Base-by-base conservation (phyloP, 202 grass and related monocot species). In the Elaeis oleifera region DNA sequence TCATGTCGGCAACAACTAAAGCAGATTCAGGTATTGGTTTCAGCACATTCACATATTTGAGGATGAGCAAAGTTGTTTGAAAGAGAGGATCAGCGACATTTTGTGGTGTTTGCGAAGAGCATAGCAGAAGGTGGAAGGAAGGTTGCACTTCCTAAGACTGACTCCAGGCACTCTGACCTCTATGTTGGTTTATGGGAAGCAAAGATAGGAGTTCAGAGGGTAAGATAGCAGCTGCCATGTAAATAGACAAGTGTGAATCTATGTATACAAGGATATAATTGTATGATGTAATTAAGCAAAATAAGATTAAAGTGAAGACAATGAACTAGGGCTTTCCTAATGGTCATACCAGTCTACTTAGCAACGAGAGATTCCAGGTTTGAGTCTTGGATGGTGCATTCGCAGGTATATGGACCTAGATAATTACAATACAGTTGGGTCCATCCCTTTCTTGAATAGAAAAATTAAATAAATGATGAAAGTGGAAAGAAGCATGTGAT, bases 1-100 rank as follows among this genome's bases (percentile, higher is more conserved):
- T 78, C 87, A 96, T 96, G 55, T 23, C 68, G 56, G 72, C 73
- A 7, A 96, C 84, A 3, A 78, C 11, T 23, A n/a, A 6, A 6
- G 21, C 4, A 9, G 61, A 26, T 5, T 21, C 50, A 0, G 15
- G 48, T 23, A 13, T 52, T 11, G 62, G 62, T 15, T 49, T 52
- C 14, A 65, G 62, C 22, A 23, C 62, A 14, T 65, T 27, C 62
- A 65, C 44, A 16, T 65, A 65, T 49, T 9, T 52, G 62, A 52
- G 62, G 49, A 51, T 65, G 49, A 65, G 25, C 62, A 65, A 65
- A 23, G 62, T 6, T 65, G 15, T 65, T 65, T 36, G 62, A 51
- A 3, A 20, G 48, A 14, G 49, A 65, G 49, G 52, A 53, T 22
- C 28, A 49, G 49, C 49, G 49, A 3, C 63, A 18, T 17, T 65